Evolutionary conservation across 1,139 yeast species (phyloP), one percentile per base, ranked within the genome.

Genomic region (Pichia sp.): DNA sequence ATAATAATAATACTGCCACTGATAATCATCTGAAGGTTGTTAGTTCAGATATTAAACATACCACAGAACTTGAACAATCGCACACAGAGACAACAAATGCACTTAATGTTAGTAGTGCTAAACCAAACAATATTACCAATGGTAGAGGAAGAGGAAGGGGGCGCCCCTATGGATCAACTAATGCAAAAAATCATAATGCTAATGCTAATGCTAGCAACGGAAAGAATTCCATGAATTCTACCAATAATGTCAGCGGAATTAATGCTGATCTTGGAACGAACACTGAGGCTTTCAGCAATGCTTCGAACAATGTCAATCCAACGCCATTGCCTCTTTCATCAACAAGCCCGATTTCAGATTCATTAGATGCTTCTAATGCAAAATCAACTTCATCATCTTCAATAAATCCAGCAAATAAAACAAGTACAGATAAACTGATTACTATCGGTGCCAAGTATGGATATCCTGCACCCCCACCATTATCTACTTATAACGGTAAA

Each of bases 391-490:
- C 28, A 4, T 24, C 27, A n/a, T 6, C 23, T 33, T 6, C 36
- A 6, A 4, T 20, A 24, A 24, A 24, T n/a, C 23, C 36, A 24
- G 12, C 36, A 12, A 23, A 24, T 9, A 22, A 9, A 24, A 20
- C 30, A 10, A 23, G 9, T 20, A 23, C 33, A 20, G 41, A 37
- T 23, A 42, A 34, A 27, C 25, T 43, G 6, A 39, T 43, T 6
- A 43, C 46, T 6, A 39, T 39, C 23, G 46, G 46, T 11, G 46
- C 46, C 4, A 37, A 40, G 20, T 47, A 45, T 30, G 50, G 50
- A 28, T 49, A 45, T 30, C 52, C 52, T 5, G 29, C 47, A 10
- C 51, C 52, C 38, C 52, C 53, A 23, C 45, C 53, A 8, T 35
- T 49, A 24, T 45, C 51, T 9, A 35, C 51, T 25, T 48, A 46